A percentile compares a stretch with the other conserved stretches of the same genome.
Evolutionary conservation across 2,329 filamentous ascomycete genomes (phyloP).

Genomic region (Hypoxylon sp.): DNA sequence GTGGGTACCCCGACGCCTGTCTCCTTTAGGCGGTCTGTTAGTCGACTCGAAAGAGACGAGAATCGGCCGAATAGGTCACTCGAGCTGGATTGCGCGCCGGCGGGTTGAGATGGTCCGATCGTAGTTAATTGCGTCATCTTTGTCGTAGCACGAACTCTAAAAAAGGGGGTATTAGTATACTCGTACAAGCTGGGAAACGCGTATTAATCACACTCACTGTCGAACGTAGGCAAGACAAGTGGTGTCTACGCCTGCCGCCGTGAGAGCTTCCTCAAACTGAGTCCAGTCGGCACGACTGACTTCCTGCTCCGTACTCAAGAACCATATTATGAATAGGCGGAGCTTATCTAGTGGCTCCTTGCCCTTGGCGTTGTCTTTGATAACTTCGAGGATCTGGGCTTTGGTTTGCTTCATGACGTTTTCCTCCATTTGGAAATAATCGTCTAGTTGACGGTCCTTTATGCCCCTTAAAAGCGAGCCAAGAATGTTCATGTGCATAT

Average conservation of each 20-base stretch:
- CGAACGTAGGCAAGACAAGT: conserved; percentile 87
- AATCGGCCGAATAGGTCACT: conserved; percentile 93
- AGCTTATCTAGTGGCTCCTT: conserved; percentile 90
- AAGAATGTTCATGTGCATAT: conserved; percentile 99
- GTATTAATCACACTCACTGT: conserved; percentile 70
- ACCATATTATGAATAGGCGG: conserved; percentile 96
- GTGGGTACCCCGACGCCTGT: conserved; percentile 80
- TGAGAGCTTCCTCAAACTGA: conserved; percentile 87
- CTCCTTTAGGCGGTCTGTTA: conserved; percentile 95
- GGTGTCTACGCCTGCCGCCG: conserved; percentile 80
- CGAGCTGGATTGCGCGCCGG: conserved; percentile 72
- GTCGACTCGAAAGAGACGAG: conserved; percentile 88
- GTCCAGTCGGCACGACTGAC: conserved; percentile 85
- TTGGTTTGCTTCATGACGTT: conserved; percentile 93
- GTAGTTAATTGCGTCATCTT: conserved; percentile 99
- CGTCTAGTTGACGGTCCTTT: conserved; percentile 94
- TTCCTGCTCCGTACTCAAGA: conserved; percentile 92
- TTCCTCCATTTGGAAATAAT: conserved; percentile 96
- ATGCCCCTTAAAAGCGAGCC: conserved; percentile 83
- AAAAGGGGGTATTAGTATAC: conserved; percentile 26
- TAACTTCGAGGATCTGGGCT: conserved; percentile 86
- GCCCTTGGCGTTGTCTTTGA: conserved; percentile 86
- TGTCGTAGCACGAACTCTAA: conserved; percentile 88
- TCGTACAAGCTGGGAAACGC: background rate
- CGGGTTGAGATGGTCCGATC: conserved; percentile 78